phyloP scores from a whole-genome alignment of 2,329 filamentous ascomycete species.

The Tothia fuscella region DNA sequence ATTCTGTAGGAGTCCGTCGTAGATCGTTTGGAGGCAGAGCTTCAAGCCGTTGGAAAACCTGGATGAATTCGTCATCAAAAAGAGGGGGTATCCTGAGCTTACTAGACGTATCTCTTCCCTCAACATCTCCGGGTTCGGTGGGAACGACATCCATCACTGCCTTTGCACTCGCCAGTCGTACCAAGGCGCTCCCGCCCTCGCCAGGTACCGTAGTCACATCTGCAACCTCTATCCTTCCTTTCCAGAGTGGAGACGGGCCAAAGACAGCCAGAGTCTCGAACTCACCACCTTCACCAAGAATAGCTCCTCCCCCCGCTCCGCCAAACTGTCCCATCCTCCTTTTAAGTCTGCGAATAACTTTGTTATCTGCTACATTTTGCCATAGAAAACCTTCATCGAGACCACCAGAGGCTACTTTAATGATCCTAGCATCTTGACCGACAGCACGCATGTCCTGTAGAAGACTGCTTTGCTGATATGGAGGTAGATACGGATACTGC shows the following conservation, averaged over 20 bases:
- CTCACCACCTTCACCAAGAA: conserved; percentile 87
- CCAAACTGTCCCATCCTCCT: conserved; percentile 57
- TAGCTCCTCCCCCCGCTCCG: conserved; percentile 45
- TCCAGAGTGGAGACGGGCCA: conserved; percentile 64
- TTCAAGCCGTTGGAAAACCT: conserved; percentile 14
- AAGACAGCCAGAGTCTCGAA: conserved; percentile 87
- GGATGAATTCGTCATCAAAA: conserved; percentile 52
- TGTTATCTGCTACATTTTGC: conserved; percentile 56
- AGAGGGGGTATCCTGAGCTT: conserved; percentile 48
- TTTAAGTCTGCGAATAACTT: conserved; percentile 35
- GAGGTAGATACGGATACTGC: conserved; percentile 71
- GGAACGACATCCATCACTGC: conserved; percentile 40
- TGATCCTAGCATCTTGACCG: conserved; percentile 75
- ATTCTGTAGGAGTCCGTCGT: too few relatives aligned
- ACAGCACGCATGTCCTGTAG: conserved; percentile 70
- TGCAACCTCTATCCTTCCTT: conserved; percentile 52
- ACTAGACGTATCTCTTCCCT: conserved; percentile 14
- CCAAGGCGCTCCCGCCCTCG: conserved; percentile 66
- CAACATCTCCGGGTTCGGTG: conserved; percentile 16
- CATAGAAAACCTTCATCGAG: conserved; percentile 72
- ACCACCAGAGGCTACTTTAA: conserved; percentile 89
- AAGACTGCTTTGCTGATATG: conserved; percentile 38
- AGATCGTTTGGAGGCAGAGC: not conserved
- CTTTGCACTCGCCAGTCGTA: conserved; percentile 48
- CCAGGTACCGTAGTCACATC: conserved; percentile 46